Percentiles rank a stretch among this genome's conserved stretches.
Conservation (phyloP, 1,284 basidiomycete species). For the Ganoderma resinaceum region DNA sequence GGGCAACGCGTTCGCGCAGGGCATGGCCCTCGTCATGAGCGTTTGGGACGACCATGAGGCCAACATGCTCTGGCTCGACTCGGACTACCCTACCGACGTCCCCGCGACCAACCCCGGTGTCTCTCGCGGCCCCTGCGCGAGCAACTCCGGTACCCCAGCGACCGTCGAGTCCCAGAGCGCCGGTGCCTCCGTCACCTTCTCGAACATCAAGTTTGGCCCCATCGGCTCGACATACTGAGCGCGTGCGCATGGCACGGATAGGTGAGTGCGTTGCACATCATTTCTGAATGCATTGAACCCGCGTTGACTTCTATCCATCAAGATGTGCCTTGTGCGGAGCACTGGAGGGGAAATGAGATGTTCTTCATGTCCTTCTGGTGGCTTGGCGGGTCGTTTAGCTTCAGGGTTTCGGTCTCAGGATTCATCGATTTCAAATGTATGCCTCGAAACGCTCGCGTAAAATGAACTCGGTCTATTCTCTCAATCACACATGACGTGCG, state of each 20-base stretch:
- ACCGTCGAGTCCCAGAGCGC: constrained; percentile 39
- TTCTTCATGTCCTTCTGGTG: neutral
- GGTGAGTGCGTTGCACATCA: neutral
- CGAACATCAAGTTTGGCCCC: constrained; percentile 47
- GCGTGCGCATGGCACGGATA: constrained; percentile 6
- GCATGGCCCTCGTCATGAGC: constrained; percentile 61
- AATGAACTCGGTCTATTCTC: neutral
- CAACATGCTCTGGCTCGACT: constrained; percentile 51
- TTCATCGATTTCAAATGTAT: constrained; percentile 2
- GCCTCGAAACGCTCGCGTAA: neutral
- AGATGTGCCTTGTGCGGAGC: neutral
- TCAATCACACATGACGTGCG: neutral
- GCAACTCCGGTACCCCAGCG: constrained; percentile 43
- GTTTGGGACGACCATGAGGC: constrained; percentile 54
- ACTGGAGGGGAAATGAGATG: constrained; percentile 17
- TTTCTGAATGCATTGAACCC: neutral
- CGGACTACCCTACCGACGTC: constrained; percentile 43
- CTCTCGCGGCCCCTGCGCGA: constrained; percentile 45
- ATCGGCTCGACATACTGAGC: constrained; percentile 42
- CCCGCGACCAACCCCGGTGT: constrained; percentile 44
- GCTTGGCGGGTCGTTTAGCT: neutral
- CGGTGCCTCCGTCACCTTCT: constrained; percentile 41
- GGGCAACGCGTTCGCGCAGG: constrained; percentile 50
- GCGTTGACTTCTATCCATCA: neutral
- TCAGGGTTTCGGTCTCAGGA: neutral